phyloP scores from a whole-genome alignment of 2,329 filamentous ascomycete genomes.

The Tolypocladium amazonense region DNA sequence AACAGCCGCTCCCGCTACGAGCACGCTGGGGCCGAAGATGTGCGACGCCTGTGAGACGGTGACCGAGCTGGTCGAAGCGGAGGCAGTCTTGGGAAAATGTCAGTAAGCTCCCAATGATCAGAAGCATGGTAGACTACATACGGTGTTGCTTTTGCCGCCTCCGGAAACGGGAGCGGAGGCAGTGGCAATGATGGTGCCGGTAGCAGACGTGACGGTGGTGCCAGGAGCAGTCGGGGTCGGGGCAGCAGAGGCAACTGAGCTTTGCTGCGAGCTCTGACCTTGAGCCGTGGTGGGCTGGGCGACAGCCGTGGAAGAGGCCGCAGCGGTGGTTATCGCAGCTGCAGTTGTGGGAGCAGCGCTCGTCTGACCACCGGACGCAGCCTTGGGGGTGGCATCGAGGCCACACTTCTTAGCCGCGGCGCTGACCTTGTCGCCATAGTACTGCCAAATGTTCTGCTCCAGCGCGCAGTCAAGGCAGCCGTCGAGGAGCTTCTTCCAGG shows the following conservation, averaged over 20 bases:
- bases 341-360: conserved; percentile 2
- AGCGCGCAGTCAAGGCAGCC: conserved; percentile 34
- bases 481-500: conserved; percentile 30
- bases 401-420: conserved; percentile 26
- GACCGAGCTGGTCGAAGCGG: conserved; percentile 1
- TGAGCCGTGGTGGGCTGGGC: neutral
- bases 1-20: conserved; percentile 5
- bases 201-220: neutral
- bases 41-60: conserved; percentile 4
- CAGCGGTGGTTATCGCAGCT: neutral
- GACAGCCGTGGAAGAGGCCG: conserved; percentile 3
- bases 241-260: neutral
- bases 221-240: conserved; percentile 2
- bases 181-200: neutral
- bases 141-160: neutral
- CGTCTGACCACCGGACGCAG: conserved; percentile 4
- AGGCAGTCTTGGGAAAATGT: neutral
- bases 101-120: neutral
- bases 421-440: conserved; percentile 27
- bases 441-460: conserved; percentile 30
- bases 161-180: neutral
- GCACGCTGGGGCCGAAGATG: neutral
- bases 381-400: conserved; percentile 10
- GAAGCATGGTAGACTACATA: neutral
- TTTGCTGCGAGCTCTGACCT: neutral